These are phyloP conservation scores for Cercospora sp. DNA, from an alignment of 2,329 filamentous ascomycete genomes.

Conservation along the genomic window DNA sequence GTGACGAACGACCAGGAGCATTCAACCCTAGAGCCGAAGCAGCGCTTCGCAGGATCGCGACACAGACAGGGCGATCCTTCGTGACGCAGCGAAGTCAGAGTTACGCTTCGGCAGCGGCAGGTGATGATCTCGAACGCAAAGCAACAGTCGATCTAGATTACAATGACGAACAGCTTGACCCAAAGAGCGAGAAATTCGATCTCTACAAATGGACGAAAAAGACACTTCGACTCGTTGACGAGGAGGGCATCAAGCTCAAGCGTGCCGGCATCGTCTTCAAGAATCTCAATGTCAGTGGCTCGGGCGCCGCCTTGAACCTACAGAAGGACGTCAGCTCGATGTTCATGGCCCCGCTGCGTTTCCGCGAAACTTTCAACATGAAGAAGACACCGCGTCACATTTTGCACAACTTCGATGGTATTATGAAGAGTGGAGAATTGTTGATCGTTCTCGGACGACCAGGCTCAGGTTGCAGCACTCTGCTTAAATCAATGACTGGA, in stretches of 20 bases:
- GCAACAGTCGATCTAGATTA: conserved; percentile 42
- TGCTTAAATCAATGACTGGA: conserved; percentile 63
- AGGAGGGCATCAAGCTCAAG: conserved; percentile 57
- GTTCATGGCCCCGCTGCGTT: conserved; percentile 58
- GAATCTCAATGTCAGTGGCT: conserved; percentile 66
- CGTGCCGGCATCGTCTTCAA: conserved; percentile 64
- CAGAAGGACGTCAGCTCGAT: conserved; percentile 67
- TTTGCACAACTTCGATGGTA: conserved; percentile 55
- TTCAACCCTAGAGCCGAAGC: conserved; percentile 25
- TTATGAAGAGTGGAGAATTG: conserved; percentile 53
- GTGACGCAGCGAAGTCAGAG: conserved; percentile 20
- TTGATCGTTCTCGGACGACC: conserved; percentile 51
- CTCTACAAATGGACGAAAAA: conserved; percentile 56
- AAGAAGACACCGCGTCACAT: conserved; percentile 57
- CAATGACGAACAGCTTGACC: conserved; percentile 55
- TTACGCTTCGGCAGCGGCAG: conserved; percentile 8
- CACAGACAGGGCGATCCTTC: conserved; percentile 26
- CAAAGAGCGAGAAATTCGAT: conserved; percentile 54
- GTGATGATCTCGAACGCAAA: conserved; percentile 28
- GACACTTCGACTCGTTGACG: conserved; percentile 54
- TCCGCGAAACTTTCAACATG: conserved; percentile 57
- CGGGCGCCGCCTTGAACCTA: conserved; percentile 65
- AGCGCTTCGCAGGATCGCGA: conserved; percentile 29
- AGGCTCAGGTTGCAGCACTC: conserved; percentile 63
- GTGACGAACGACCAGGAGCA: conserved; percentile 18